phyloP scores from a whole-genome alignment of 495 filamentous ascomycete genomes.

The Penicillium parvum region DNA sequence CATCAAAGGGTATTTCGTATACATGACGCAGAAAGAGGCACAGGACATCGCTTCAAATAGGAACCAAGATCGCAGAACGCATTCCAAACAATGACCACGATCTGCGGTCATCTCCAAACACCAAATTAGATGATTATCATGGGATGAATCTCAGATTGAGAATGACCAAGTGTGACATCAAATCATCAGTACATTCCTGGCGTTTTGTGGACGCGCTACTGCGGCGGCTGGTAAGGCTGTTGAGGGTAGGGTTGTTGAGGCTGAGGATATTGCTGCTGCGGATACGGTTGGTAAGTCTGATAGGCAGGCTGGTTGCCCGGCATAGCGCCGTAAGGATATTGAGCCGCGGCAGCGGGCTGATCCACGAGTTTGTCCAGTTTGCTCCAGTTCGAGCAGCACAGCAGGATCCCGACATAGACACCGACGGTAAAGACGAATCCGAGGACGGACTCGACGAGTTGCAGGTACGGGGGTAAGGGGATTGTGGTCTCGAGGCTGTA shows the following conservation, averaged over 20 bases:
- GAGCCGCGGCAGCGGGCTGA: conserved; percentile 1
- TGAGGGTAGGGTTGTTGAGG: conserved; percentile 5
- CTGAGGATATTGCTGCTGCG: conserved; percentile 4
- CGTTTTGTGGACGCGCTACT: conserved; percentile 1
- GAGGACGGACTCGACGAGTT: conserved; percentile 3
- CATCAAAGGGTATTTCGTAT: conserved; percentile 8
- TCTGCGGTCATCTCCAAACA: no score
- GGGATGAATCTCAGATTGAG: no score
- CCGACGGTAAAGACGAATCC: conserved; percentile 19
- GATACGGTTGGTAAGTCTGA: conserved; percentile 2
- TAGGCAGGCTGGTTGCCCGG: conserved; percentile 1
- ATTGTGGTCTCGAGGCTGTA: conserved; percentile 3
- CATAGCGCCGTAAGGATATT: conserved; percentile 5
- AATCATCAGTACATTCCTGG: no score
- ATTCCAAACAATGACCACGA: no score
- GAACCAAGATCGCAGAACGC: background rate
- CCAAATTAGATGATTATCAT: no score
- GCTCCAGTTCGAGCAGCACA: conserved; percentile 19
- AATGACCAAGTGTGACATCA: no score
- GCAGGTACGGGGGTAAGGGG: conserved; percentile 9
- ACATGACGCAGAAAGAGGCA: background rate
- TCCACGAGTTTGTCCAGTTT: conserved; percentile 7
- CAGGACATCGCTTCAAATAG: background rate
- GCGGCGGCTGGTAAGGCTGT: background rate
- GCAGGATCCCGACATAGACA: conserved; percentile 19